phyloP scores from a whole-genome alignment of 179 eudicot genomes.

The Spergularia azorica region DNA sequence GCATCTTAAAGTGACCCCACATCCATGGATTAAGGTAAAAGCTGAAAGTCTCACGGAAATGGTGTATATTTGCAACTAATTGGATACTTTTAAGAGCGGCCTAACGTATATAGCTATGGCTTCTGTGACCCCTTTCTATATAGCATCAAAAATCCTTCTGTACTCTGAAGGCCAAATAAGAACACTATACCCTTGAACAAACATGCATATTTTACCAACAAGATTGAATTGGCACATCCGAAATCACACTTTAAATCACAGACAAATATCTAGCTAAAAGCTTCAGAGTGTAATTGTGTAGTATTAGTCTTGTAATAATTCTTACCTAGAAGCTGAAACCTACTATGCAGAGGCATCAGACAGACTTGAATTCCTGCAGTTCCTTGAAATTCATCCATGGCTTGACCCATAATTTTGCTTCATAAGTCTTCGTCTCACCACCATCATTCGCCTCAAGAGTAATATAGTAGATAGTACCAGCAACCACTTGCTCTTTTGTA shows the following conservation, averaged over 20 bases:
- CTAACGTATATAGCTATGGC: neutral
- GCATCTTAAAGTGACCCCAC: neutral
- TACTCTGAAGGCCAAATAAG: neutral
- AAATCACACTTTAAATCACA: neutral
- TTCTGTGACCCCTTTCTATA: neutral
- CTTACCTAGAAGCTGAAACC: slow-evolving; percentile 32
- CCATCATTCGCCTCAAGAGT: slow-evolving; percentile 46
- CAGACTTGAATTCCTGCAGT: slow-evolving; percentile 42
- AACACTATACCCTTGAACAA: neutral
- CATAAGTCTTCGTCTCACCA: slow-evolving; percentile 41
- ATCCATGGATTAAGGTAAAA: slow-evolving; percentile 3
- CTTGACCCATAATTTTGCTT: slow-evolving; percentile 53
- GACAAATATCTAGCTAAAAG: neutral
- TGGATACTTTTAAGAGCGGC: too few species aligned
- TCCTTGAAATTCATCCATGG: slow-evolving; percentile 51
- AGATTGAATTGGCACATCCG: neutral
- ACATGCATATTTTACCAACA: neutral
- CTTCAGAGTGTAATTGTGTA: neutral
- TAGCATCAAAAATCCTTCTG: neutral
- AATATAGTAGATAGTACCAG: slow-evolving; percentile 45
- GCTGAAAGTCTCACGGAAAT: neutral
- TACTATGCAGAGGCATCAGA: slow-evolving; percentile 35
- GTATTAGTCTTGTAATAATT: neutral
- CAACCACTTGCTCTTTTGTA: slow-evolving; percentile 43
- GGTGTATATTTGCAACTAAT: too few species aligned